These are phyloP conservation scores for Candida tropicalis DNA, from an alignment of 1,139 yeast genomes.

Conservation along the genomic window DNA sequence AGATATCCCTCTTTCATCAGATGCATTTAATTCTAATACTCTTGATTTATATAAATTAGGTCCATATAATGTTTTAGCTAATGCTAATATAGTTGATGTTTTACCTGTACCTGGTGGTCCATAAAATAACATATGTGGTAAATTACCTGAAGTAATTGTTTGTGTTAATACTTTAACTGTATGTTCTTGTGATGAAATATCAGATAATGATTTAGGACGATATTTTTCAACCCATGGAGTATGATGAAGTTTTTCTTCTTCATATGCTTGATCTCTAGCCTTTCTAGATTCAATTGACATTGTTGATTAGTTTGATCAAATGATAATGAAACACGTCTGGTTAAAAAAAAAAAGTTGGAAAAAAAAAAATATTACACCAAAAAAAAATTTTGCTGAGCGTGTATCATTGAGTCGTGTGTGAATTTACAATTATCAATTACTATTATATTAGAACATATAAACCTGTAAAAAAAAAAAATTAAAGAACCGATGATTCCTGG, in stretches of 20 bases:
- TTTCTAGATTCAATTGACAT: constrained; percentile 14
- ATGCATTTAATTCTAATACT: constrained; percentile 85
- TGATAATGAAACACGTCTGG: constrained; percentile 10
- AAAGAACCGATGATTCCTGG: not conserved
- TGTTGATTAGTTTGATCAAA: not conserved
- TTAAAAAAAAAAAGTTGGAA: not conserved
- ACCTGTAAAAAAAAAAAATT: not conserved
- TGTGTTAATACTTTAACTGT: constrained; percentile 84
- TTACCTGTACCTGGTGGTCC: constrained; percentile 99
- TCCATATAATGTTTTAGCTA: constrained; percentile 81
- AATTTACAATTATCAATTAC: too few relatives aligned
- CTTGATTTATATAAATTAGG: constrained; percentile 70
- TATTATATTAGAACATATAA: too few relatives aligned
- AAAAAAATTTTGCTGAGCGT: constrained; percentile 3
- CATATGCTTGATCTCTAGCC: constrained; percentile 26
- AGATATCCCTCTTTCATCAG: constrained; percentile 54
- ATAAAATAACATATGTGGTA: constrained; percentile 94
- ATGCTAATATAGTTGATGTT: constrained; percentile 87
- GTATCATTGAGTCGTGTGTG: not conserved
- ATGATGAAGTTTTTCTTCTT: constrained; percentile 48
- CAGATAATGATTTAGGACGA: constrained; percentile 81
- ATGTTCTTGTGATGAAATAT: constrained; percentile 90
- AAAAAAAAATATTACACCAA: too few relatives aligned
- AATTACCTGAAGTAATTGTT: constrained; percentile 75
- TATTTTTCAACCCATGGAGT: constrained; percentile 83